Conservation (phyloP, 208 protist species). For the Leishmania turanica region DNA sequence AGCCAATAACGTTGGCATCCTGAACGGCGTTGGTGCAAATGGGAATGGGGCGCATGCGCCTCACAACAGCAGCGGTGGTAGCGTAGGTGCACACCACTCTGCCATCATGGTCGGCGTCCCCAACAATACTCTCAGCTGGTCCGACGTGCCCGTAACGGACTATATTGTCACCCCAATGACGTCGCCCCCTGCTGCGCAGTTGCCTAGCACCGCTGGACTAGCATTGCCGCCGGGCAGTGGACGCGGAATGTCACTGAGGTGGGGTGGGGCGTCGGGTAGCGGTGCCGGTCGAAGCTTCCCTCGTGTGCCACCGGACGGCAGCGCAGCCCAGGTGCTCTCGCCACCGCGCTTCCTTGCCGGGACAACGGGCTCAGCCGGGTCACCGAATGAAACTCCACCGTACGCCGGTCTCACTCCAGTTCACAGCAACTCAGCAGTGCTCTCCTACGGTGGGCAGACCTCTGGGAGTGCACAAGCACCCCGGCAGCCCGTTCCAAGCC, state of each 20-base stretch:
- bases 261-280: background rate
- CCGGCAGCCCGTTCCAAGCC: background rate
- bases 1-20: background rate
- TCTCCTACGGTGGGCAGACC: background rate
- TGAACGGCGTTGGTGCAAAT: background rate
- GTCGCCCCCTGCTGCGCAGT: slow-evolving; percentile 15
- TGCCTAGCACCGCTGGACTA: background rate
- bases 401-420: background rate
- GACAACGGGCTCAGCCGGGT: background rate
- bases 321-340: background rate
- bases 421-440: background rate
- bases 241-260: background rate
- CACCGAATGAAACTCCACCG: background rate
- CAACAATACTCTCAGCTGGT: slow-evolving; percentile 15
- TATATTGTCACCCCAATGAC: slow-evolving; percentile 17
- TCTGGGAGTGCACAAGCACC: background rate
- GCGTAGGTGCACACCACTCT: background rate
- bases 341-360: background rate
- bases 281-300: background rate
- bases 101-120: background rate
- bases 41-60: background rate
- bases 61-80: background rate
- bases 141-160: slow-evolving; percentile 11
- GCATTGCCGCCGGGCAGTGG: background rate
- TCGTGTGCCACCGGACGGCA: background rate